Evolutionary conservation across 345 rosid genomes (phyloP).

Genomic region (Mangifera indica): DNA sequence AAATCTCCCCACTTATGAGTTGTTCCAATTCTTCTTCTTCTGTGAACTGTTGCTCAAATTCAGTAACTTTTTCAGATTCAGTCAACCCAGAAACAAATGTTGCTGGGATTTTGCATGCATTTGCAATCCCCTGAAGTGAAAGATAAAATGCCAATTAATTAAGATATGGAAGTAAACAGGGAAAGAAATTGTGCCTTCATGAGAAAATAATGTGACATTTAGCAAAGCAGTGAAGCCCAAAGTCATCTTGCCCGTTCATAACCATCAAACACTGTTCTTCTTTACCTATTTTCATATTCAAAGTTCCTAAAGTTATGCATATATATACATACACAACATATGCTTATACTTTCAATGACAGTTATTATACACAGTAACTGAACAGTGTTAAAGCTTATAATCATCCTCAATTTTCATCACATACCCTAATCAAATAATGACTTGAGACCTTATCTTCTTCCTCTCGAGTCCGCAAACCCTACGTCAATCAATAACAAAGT

Average conservation of each 20-base stretch:
- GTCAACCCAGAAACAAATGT: constrained; percentile 50
- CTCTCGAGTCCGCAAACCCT: constrained; percentile 72
- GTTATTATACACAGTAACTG: background rate
- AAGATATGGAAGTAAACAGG: constrained; percentile 9
- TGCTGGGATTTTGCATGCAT: constrained; percentile 66
- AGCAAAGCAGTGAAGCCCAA: background rate
- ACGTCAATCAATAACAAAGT: constrained; percentile 7
- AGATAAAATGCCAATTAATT: constrained; percentile 6
- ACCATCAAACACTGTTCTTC: background rate
- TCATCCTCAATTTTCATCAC: constrained; percentile 17
- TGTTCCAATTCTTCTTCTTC: constrained; percentile 82
- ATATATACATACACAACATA: background rate
- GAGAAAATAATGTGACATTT: constrained; percentile 1
- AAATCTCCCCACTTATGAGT: constrained; percentile 58
- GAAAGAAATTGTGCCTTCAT: background rate
- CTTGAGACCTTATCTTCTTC: constrained; percentile 86
- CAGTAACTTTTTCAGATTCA: constrained; percentile 54
- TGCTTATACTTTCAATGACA: background rate
- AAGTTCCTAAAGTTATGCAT: background rate
- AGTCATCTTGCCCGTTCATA: background rate
- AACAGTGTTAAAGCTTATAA: background rate
- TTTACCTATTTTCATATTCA: constrained; percentile 8
- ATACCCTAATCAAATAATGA: constrained; percentile 63
- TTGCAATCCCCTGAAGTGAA: constrained; percentile 70
- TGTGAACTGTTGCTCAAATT: constrained; percentile 48